These are phyloP conservation scores for Gnaphalium uliginosum DNA, from an alignment of 129 eudicot species.

Conservation along the genomic window DNA sequence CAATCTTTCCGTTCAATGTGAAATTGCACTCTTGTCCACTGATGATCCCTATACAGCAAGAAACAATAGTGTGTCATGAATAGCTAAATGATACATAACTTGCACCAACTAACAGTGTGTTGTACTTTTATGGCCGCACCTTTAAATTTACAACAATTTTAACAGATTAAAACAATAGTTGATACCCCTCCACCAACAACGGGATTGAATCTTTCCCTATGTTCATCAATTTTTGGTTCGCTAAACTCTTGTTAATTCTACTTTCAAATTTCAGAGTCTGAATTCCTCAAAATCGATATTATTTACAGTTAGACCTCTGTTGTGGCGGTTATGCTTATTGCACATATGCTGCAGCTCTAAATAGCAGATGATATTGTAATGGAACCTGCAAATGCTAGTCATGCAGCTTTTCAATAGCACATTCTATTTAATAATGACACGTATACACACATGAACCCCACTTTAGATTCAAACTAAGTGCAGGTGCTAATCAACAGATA, in stretches of 20 bases:
- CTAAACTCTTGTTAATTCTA: too few species aligned
- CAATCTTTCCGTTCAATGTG: neutral
- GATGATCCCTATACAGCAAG: neutral
- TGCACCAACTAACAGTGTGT: neutral
- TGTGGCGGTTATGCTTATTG: too few species aligned
- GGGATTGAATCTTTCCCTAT: neutral
- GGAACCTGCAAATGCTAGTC: neutral
- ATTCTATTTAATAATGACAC: neutral
- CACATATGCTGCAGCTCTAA: too few species aligned
- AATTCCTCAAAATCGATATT: too few species aligned
- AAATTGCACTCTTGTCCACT: neutral
- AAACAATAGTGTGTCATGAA: neutral
- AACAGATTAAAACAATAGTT: neutral
- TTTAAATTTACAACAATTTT: neutral
- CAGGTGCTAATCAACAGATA: neutral
- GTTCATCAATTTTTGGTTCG: neutral
- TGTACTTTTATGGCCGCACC: neutral
- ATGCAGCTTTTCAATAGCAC: neutral
- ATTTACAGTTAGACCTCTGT: too few species aligned
- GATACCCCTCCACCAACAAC: too few species aligned
- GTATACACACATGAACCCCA: neutral
- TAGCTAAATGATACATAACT: neutral
- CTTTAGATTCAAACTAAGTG: neutral
- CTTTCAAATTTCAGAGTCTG: too few species aligned
- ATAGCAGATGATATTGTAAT: neutral